Base-by-base conservation (phyloP, 257 asterid genomes). In the Voacanga thouarsii region DNA sequence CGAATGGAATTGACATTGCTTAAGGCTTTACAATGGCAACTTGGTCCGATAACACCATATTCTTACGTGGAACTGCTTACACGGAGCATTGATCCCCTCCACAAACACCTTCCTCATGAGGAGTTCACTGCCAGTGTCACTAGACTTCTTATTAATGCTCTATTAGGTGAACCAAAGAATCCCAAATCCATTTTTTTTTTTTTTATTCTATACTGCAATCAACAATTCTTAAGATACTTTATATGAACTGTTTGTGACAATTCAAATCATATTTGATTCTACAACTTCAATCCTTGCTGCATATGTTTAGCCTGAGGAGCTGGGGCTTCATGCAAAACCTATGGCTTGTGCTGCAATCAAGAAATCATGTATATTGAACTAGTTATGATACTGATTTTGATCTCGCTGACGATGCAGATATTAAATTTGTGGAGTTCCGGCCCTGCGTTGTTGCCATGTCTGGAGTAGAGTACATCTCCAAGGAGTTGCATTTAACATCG, bases 1-100 rank as follows among this genome's bases (percentile, higher is more conserved):
- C 26, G 83, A 28, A 91, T 89, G 98, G 98, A 94, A 73, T 66
- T 92, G 77, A 82, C 82, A 12, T 69, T 94, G 11, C 57, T 94
- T 84, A 78, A 87, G 71, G 72, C 78, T 11, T 75, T 94, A 51
- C 85, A 80, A 44, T 94, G 98, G 98, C 77, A 86, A 45, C 82
- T 94, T 73, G 79, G 83, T 49, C 79, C 86, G 0, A 66, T 82
- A n/a, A 92, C 96, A 5, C 79, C 97, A 3, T 89, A 85, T 85
- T 89, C 96, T 68, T 91, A 85, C 67, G 9, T 84, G 18, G 83
- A 87, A 60, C 82, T 89, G 61, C 74, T 87, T 6, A 47, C 77
- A 16, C 77, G 72, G 76, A 83, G 51, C 5, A 60, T 77, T 33
- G 82, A 71, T 50, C 56, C 63, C 30, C 57, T 67, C 41, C 80